phyloP scores from a whole-genome alignment of 192 early-diverging fungal species.

The Backusella tarrabulga region DNA sequence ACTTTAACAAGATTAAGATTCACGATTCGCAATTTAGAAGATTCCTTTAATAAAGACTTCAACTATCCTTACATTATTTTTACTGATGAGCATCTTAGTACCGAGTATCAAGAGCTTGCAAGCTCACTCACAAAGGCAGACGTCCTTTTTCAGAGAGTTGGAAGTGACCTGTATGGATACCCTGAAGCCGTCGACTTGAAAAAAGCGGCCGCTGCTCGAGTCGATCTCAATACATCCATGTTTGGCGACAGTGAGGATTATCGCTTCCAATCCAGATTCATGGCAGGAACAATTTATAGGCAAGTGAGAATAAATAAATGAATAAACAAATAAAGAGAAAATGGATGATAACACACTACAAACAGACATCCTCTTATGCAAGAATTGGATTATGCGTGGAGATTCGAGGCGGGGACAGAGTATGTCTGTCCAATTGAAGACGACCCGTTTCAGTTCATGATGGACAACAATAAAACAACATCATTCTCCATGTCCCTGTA shows the following conservation, averaged over 20 bases:
- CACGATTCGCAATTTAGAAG: conserved; percentile 39
- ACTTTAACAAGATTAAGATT: conserved; percentile 19
- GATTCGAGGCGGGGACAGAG: conserved; percentile 50
- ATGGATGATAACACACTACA: not conserved
- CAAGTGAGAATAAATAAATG: conserved; percentile 3
- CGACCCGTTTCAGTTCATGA: conserved; percentile 58
- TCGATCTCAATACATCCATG: conserved; percentile 31
- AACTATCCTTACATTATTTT: conserved; percentile 41
- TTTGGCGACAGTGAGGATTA: conserved; percentile 40
- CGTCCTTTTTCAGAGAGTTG: conserved; percentile 26
- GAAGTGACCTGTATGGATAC: conserved; percentile 26
- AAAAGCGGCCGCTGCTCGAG: conserved; percentile 26
- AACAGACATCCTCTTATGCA: conserved; percentile 53
- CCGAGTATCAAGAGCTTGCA: conserved; percentile 33
- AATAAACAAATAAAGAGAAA: not conserved
- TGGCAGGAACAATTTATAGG: conserved; percentile 36
- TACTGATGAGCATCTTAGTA: conserved; percentile 23
- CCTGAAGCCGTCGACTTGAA: conserved; percentile 17
- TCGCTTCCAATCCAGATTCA: conserved; percentile 54
- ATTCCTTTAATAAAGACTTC: conserved; percentile 25
- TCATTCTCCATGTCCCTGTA: conserved; percentile 52
- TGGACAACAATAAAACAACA: conserved; percentile 45
- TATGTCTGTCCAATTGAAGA: conserved; percentile 52
- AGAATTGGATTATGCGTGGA: conserved; percentile 57
- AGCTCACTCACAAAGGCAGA: conserved; percentile 16